phyloP scores from a whole-genome alignment of 495 filamentous ascomycete genomes.

The Hapsidospora chrysogenum region DNA sequence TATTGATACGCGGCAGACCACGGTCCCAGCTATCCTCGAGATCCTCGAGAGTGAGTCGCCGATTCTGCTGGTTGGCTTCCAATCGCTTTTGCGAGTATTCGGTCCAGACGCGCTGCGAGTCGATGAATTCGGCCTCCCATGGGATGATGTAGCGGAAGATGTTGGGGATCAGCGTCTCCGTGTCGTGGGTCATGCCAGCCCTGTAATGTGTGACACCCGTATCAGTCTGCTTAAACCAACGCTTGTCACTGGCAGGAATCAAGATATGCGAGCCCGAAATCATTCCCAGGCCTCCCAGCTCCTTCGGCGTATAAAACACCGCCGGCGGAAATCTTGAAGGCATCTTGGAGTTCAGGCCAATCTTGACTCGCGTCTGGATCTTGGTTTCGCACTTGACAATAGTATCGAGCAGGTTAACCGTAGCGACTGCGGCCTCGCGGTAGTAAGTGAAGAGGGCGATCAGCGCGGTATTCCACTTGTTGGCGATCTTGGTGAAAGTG shows the following conservation, averaged over 20 bases:
- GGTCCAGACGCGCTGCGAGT: slow-evolving; percentile 97
- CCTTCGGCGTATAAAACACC: slow-evolving; percentile 98
- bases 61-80: slow-evolving; percentile 95
- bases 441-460: slow-evolving; percentile 99
- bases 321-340: slow-evolving; percentile 97
- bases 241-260: slow-evolving; percentile 94
- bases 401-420: slow-evolving; percentile 86
- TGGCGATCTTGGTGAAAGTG: slow-evolving; percentile 99
- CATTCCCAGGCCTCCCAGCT: slow-evolving; percentile 96
- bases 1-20: slow-evolving; percentile 96
- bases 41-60: slow-evolving; percentile 88
- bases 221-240: slow-evolving; percentile 97
- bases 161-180: slow-evolving; percentile 95
- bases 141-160: slow-evolving; percentile 99
- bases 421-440: slow-evolving; percentile 94
- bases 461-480: slow-evolving; percentile 98
- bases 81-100: slow-evolving; percentile 97
- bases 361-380: slow-evolving; percentile 98
- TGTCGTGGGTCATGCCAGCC: slow-evolving; percentile 95
- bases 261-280: slow-evolving; percentile 97
- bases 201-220: slow-evolving; percentile 95
- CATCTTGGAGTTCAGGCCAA: slow-evolving; percentile 99
- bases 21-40: slow-evolving; percentile 98
- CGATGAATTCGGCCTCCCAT: slow-evolving; percentile 98
- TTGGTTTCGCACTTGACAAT: slow-evolving; percentile 99